Percentiles rank a stretch among this genome's conserved stretches.
phyloP scores from a whole-genome alignment of 73 alveolate species.

The Blepharisma japonicum region DNA sequence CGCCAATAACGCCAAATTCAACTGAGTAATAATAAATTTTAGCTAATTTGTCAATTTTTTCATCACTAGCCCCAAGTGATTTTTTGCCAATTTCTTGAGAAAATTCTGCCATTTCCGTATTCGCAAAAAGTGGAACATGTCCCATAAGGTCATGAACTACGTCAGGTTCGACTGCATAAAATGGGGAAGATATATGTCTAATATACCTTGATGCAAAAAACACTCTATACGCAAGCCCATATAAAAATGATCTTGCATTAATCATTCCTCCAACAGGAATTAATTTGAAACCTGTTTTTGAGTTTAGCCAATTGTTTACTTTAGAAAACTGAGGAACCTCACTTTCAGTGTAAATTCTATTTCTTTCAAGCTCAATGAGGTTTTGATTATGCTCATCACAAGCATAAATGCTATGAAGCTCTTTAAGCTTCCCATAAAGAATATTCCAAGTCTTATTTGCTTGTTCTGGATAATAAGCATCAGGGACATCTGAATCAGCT shows the following conservation, averaged over 20 bases:
- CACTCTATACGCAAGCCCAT: neutral
- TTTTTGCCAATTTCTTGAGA: constrained; percentile 43
- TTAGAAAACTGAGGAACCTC: constrained; percentile 32
- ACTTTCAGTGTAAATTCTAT: neutral
- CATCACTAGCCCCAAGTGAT: constrained; percentile 45
- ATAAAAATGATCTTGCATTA: neutral
- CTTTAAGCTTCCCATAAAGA: constrained; percentile 28
- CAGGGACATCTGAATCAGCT: constrained; percentile 21
- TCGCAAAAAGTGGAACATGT: constrained; percentile 49
- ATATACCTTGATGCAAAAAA: neutral
- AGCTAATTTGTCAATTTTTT: constrained; percentile 32
- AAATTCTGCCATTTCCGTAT: constrained; percentile 41
- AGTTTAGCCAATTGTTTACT: neutral
- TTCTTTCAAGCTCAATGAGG: constrained; percentile 22
- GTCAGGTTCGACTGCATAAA: neutral
- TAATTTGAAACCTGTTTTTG: neutral
- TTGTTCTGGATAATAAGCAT: constrained; percentile 26
- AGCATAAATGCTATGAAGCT: constrained; percentile 32
- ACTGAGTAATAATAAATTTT: constrained; percentile 23
- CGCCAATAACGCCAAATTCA: neutral
- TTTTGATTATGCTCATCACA: constrained; percentile 33
- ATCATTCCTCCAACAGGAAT: constrained; percentile 17
- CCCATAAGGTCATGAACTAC: constrained; percentile 36
- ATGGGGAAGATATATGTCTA: neutral
- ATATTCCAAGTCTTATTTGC: constrained; percentile 36